Evolutionary conservation across 2,329 filamentous ascomycete genomes (phyloP).

Genomic region (Verticillium dahliae): DNA sequence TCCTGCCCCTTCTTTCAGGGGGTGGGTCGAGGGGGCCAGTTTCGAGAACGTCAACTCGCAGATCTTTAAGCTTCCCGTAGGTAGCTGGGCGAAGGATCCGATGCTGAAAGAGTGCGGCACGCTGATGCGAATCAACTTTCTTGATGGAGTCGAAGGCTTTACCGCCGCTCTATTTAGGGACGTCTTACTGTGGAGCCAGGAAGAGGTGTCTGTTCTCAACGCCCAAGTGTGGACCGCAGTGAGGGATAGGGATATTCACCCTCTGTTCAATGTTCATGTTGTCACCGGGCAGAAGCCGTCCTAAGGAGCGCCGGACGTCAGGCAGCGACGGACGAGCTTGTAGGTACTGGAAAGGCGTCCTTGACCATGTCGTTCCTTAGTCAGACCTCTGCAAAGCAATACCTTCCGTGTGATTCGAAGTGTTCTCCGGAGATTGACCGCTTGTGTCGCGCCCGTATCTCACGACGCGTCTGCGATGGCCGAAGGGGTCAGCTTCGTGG

Average conservation of each 20-base stretch:
- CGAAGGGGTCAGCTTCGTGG: no score
- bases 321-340: no score
- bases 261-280: conserved; percentile 21
- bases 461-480: no score
- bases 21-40: conserved; percentile 19
- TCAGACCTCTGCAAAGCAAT: no score
- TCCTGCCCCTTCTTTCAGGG: conserved; percentile 15
- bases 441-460: no score
- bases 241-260: conserved; percentile 19
- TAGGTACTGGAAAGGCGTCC: no score
- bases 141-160: conserved; percentile 14
- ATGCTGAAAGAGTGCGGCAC: conserved; percentile 31
- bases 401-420: no score
- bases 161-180: conserved; percentile 19
- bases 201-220: conserved; percentile 17
- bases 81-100: conserved; percentile 30
- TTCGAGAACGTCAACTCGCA: conserved; percentile 22
- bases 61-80: conserved; percentile 21
- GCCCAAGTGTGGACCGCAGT: conserved; percentile 17
- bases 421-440: no score
- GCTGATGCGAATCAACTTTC: conserved; percentile 12
- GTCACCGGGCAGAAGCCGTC: conserved; percentile 21
- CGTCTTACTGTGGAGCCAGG: conserved; percentile 17
- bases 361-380: no score
- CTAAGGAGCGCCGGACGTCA: background rate